Percentiles rank a stretch among this genome's conserved stretches.
Evolutionary conservation across 345 rosid genomes (phyloP).

Genomic region (Erucastrum elatum): DNA sequence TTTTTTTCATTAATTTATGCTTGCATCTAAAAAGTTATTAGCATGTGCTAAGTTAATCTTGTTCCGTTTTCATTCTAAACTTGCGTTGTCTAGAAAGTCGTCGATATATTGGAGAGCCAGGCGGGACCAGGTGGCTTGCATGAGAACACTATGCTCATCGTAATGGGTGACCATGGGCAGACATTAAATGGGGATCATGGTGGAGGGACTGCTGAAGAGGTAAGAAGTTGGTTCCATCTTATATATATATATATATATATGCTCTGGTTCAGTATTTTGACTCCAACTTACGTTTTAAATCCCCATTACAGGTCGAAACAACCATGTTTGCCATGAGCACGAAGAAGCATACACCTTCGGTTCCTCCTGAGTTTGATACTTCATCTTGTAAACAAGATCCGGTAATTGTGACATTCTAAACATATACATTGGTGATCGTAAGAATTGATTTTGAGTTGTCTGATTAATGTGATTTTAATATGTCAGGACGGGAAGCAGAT

Average conservation of each 20-base stretch:
- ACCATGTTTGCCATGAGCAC: slow-evolving; percentile 86
- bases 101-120: slow-evolving; percentile 55
- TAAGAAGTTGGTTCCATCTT: slow-evolving; percentile 36
- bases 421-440: slow-evolving; percentile 5
- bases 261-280: slow-evolving; percentile 19
- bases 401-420: slow-evolving; percentile 42
- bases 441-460: neutral
- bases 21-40: neutral
- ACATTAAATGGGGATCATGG: slow-evolving; percentile 98
- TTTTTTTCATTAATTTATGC: neutral
- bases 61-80: slow-evolving; percentile 2
- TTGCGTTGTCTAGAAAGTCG: slow-evolving; percentile 55
- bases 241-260: neutral
- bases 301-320: slow-evolving; percentile 77
- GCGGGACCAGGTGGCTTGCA: slow-evolving; percentile 80
- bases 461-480: slow-evolving; percentile 15
- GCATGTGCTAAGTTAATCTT: slow-evolving; percentile 14
- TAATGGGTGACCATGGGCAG: slow-evolving; percentile 99
- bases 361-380: slow-evolving; percentile 71
- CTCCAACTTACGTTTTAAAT: slow-evolving; percentile 25
- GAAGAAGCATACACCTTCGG: slow-evolving; percentile 51
- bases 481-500: slow-evolving; percentile 59
- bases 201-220: slow-evolving; percentile 96
- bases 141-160: slow-evolving; percentile 81
- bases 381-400: slow-evolving; percentile 54